These are phyloP conservation scores for Phytophthora chlamydospora DNA, from an alignment of 352 stramenopile genomes.

Conservation along the genomic window DNA sequence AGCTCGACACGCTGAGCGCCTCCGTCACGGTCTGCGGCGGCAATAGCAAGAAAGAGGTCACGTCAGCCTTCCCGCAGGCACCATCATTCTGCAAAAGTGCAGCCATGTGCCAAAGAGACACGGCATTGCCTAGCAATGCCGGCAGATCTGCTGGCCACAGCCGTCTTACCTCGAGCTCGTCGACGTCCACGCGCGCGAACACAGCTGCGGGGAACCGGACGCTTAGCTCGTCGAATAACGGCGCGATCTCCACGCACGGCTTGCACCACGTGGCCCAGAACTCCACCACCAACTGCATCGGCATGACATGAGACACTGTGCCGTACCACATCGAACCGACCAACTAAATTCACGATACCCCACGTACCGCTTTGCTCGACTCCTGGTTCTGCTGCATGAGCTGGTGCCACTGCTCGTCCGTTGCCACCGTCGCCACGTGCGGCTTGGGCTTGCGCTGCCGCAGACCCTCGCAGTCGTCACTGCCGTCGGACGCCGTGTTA, in stretches of 20 bases:
- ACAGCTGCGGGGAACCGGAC: conserved; percentile 49
- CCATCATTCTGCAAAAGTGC: conserved; percentile 24
- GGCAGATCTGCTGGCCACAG: too few species aligned
- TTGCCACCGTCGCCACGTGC: conserved; percentile 52
- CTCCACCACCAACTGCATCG: conserved; percentile 74
- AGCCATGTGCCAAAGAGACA: conserved; percentile 35
- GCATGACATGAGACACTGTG: too few species aligned
- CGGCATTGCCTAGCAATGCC: not conserved
- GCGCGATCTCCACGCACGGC: conserved; percentile 81
- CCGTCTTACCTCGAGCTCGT: conserved; percentile 59
- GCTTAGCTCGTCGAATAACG: conserved; percentile 79
- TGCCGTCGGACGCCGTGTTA: conserved; percentile 1
- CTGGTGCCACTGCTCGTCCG: conserved; percentile 59
- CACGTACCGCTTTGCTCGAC: conserved; percentile 51
- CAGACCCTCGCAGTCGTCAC: conserved; percentile 28
- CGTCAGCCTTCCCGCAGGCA: conserved; percentile 21
- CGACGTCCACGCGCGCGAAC: conserved; percentile 85
- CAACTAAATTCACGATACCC: too few species aligned
- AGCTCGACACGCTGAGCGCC: conserved; percentile 66
- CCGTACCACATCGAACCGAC: too few species aligned
- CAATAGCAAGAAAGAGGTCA: not conserved
- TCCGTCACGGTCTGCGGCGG: conserved; percentile 49
- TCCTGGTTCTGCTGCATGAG: conserved; percentile 57
- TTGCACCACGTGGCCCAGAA: conserved; percentile 89
- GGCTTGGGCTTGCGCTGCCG: conserved; percentile 58